Percentiles rank a stretch among this genome's conserved stretches.
These are phyloP conservation scores for Solanum etuberosum DNA, from an alignment of 257 asterid genomes.

Conservation along the genomic window DNA sequence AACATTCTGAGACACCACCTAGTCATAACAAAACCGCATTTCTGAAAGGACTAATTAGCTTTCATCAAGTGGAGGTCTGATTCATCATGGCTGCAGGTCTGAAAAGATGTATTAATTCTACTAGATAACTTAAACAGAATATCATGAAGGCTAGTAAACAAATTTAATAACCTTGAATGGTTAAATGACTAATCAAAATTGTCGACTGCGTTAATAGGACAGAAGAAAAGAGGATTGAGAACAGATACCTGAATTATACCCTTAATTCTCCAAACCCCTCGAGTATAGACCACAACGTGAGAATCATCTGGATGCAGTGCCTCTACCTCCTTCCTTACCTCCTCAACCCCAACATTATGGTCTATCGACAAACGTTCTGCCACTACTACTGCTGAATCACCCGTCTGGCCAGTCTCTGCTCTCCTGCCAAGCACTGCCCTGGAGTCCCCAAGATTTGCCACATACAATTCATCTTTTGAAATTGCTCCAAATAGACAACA, in stretches of 20 bases:
- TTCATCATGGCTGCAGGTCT: background rate
- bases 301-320: conserved; percentile 39
- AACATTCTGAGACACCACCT: background rate
- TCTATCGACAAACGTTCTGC: conserved; percentile 31
- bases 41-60: background rate
- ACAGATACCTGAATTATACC: conserved; percentile 31
- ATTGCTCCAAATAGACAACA: conserved; percentile 33
- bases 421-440: conserved; percentile 33
- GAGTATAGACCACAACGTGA: conserved; percentile 21
- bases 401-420: background rate
- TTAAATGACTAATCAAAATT: background rate
- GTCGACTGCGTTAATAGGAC: background rate
- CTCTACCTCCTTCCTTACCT: conserved; percentile 32
- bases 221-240: background rate
- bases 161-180: background rate
- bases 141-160: background rate
- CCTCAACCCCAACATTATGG: conserved; percentile 30
- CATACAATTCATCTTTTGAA: conserved; percentile 15
- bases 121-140: background rate
- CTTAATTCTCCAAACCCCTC: conserved; percentile 36
- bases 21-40: background rate
- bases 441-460: conserved; percentile 36
- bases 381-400: conserved; percentile 9
- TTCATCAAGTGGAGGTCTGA: background rate
- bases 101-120: background rate